Evolutionary conservation across 2,329 filamentous ascomycete species (phyloP).

Genomic region (Colletotrichum zoysiae): DNA sequence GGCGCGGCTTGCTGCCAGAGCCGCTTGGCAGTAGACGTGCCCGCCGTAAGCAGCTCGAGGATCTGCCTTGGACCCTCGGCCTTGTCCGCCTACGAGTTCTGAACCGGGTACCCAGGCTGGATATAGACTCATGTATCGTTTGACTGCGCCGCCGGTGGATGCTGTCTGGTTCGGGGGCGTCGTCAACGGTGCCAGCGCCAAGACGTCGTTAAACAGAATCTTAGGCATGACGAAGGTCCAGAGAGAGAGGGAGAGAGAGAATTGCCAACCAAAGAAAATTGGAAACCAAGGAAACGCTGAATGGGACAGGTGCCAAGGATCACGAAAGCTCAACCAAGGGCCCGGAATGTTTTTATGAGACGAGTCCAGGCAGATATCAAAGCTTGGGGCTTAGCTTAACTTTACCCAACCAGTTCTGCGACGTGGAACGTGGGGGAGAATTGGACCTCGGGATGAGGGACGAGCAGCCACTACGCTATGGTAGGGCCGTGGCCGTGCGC

Average conservation of each 20-base stretch:
- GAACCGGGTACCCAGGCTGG: conserved; percentile 40
- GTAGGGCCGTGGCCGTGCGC: conserved; percentile 35
- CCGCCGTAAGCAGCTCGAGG: conserved; percentile 52
- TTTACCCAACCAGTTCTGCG: conserved; percentile 21
- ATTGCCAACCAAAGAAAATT: no score
- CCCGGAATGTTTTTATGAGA: conserved; percentile 12
- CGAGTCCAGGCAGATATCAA: conserved; percentile 1
- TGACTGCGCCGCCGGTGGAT: conserved; percentile 10
- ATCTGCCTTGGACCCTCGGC: conserved; percentile 34
- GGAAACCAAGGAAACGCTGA: not conserved
- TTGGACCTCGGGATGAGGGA: conserved; percentile 39
- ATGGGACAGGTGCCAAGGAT: not conserved
- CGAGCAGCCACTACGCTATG: conserved; percentile 11
- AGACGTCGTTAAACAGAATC: conserved; percentile 30
- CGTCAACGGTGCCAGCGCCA: conserved; percentile 33
- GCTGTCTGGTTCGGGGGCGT: not conserved
- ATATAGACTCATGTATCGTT: conserved; percentile 37
- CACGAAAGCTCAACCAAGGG: not conserved
- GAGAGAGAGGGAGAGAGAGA: not conserved
- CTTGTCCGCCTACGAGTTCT: conserved; percentile 32
- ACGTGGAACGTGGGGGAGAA: conserved; percentile 20
- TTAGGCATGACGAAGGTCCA: conserved; percentile 31
- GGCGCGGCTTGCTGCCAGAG: conserved; percentile 49
- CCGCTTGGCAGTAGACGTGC: conserved; percentile 54
- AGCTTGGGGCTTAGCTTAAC: conserved; percentile 17